These are phyloP conservation scores for Bipolaris bicolor DNA, from an alignment of 2,329 filamentous ascomycete species.

Conservation along the genomic window DNA sequence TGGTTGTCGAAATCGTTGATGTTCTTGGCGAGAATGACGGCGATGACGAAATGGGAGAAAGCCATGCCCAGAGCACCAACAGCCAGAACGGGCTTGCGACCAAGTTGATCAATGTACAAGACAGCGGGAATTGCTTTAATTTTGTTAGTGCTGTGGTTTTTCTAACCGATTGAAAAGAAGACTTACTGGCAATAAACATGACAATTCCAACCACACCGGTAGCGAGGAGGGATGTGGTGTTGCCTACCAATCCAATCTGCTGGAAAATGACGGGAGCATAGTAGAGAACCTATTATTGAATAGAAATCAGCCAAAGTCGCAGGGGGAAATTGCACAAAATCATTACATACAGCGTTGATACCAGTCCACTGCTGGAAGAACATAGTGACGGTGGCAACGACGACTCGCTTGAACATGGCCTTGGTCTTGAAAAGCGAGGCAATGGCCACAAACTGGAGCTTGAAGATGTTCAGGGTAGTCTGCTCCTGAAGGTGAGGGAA, in stretches of 20 bases:
- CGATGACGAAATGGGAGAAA: constrained; percentile 73
- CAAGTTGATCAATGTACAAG: constrained; percentile 68
- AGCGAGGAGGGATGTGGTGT: constrained; percentile 64
- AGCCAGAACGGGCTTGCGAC: constrained; percentile 67
- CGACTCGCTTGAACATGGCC: constrained; percentile 70
- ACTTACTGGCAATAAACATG: constrained; percentile 64
- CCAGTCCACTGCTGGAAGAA: constrained; percentile 61
- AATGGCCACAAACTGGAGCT: constrained; percentile 69
- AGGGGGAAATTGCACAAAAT: neutral
- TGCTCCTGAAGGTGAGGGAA: constrained; percentile 69
- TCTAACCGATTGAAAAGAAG: neutral
- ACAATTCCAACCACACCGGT: constrained; percentile 75
- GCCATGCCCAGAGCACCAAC: constrained; percentile 74
- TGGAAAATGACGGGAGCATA: constrained; percentile 60
- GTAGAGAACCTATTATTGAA: constrained; percentile 52
- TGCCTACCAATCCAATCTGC: constrained; percentile 54
- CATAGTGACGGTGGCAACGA: constrained; percentile 62
- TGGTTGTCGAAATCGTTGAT: constrained; percentile 62
- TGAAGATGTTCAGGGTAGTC: constrained; percentile 63
- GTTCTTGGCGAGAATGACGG: constrained; percentile 70
- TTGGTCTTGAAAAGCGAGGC: constrained; percentile 67
- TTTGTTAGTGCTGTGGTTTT: neutral
- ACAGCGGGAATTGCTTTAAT: constrained; percentile 61
- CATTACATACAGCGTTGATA: constrained; percentile 51
- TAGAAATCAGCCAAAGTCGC: neutral